Evolutionary conservation across 1,284 basidiomycete genomes (phyloP), one percentile per base, ranked within the genome.

Genomic region (Malassezia slooffiae): DNA sequence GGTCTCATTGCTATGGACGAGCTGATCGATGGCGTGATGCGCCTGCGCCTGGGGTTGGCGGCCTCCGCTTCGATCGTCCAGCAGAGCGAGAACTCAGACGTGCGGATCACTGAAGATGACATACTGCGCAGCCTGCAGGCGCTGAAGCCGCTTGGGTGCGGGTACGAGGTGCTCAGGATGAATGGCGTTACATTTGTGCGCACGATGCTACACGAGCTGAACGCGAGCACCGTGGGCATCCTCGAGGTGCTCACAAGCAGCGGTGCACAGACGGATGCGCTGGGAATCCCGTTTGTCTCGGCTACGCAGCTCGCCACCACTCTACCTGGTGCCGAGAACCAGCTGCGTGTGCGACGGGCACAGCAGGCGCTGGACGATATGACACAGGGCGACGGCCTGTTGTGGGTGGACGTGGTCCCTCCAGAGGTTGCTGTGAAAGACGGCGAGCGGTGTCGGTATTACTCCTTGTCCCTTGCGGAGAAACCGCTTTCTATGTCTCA

Each of bases 1-100:
- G 91, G 93, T 0, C 73, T 96, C 40, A 88, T 97, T 42, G 82
- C 83, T 57, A 79, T 96, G 76, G 75, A 76, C 10, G 89, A 96
- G 68, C 74, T 97, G 31, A 75, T 93, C 15, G 71, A 80, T 23
- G 75, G 88, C 38, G 78, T 99, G 31, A 78, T 77, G 48, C 79
- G 78, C 58, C 73, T 96, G 35, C 75, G 91, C 7, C 80, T 79
- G 3, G 42, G 77, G 32, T 8, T 20, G 13, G 17, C 26, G 19
- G 23, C 35, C 29, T 20, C 12, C 4, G 22, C 32, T 3, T 32
- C 44, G 23, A 43, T 34, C 5, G 12, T 38, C 12, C 12, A 23
- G 15, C n/a, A 19, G 16, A 26, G 21, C 29, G 35, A 13, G 23
- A 30, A 1, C 16, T 7, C 11, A 3, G 43, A 34, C n/a, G 33